Conservation (phyloP, 305 asterid species). For the Fraxinus baroniana region DNA sequence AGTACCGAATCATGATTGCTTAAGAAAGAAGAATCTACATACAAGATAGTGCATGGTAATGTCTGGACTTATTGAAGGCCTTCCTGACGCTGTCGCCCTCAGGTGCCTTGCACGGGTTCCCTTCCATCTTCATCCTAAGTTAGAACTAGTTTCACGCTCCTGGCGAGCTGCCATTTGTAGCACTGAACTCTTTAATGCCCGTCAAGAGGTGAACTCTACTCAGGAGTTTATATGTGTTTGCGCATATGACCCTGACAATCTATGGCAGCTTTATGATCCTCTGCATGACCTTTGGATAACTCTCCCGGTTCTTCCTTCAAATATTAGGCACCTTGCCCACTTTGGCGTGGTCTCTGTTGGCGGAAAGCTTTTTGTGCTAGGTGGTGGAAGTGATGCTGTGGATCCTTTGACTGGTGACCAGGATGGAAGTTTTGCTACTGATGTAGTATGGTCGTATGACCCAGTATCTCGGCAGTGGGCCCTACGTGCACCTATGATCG, state of each 20-base stretch:
- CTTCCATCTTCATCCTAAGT: conserved; percentile 69
- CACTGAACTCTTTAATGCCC: conserved; percentile 79
- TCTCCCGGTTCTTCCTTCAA: conserved; percentile 85
- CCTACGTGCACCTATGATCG: conserved; percentile 67
- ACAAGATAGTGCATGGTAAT: conserved; percentile 39
- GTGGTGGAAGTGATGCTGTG: conserved; percentile 96
- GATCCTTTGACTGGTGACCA: conserved; percentile 94
- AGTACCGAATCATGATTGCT: conserved; percentile 12
- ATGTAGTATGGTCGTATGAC: conserved; percentile 91
- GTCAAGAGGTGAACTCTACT: conserved; percentile 69
- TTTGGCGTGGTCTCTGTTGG: conserved; percentile 85
- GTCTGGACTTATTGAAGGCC: conserved; percentile 98
- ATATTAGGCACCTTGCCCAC: conserved; percentile 83
- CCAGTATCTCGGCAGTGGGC: conserved; percentile 67
- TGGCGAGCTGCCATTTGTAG: conserved; percentile 79
- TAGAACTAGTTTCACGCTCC: conserved; percentile 82
- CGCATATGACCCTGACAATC: conserved; percentile 90
- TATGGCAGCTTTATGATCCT: conserved; percentile 95
- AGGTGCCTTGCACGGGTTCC: conserved; percentile 98
- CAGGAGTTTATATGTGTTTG: conserved; percentile 86
- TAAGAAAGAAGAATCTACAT: conserved; percentile 8
- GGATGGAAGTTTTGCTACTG: conserved; percentile 92
- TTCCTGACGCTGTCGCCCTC: conserved; percentile 88
- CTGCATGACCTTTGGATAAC: conserved; percentile 79
- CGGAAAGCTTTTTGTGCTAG: conserved; percentile 87